Base-by-base conservation (phyloP, 176 grass and related monocot genomes). In the Aegilops longissima region DNA sequence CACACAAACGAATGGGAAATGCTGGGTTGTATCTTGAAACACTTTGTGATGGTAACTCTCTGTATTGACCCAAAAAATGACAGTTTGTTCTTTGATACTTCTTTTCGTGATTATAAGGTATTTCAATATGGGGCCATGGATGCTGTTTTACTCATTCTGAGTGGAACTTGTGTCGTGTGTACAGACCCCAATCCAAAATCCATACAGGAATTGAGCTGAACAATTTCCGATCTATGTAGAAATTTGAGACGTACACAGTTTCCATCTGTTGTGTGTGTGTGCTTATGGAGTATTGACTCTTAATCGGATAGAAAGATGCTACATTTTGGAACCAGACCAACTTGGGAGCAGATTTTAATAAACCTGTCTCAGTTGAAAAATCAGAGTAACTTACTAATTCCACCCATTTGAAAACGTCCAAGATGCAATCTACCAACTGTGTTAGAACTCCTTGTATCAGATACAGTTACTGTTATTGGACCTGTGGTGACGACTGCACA, bases 1-100 rank as follows among this genome's bases (percentile, higher is more conserved):
- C 96, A 88, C 96, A 95, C 88, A 98, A 98, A 85, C 83, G 92
- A 70, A 98, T 98, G 92, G 96, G 96, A 67, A 91, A 93, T 92
- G 86, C 88, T 72, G 80, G 47, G 61, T 75, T 98, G 74, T 92
- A 86, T 85, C 86, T 95, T 33, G 92, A 98, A 91, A 85, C 93
- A 84, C 82, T 98, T 65, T 98, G 90, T 70, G 88, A 98, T 89
- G 93, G 96, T 98, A 82, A 95, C 65, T 86, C 14, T 83, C 79
- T 85, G 21, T 86, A 20, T 81, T 89, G 51, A 85, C 21, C 12
- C 21, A 62, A 34, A n/a, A 62, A 66, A 29, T 31, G 44, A 40
- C 1, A 40, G 33, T 58, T 16, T 16, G 5, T 23, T 11, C 1
- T 31, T 62, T 85, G 45, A 7, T 39, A 18, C 11, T 74, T 72